phyloP scores from a whole-genome alignment of 2,329 filamentous ascomycete species.

The Aspergillus sp. region DNA sequence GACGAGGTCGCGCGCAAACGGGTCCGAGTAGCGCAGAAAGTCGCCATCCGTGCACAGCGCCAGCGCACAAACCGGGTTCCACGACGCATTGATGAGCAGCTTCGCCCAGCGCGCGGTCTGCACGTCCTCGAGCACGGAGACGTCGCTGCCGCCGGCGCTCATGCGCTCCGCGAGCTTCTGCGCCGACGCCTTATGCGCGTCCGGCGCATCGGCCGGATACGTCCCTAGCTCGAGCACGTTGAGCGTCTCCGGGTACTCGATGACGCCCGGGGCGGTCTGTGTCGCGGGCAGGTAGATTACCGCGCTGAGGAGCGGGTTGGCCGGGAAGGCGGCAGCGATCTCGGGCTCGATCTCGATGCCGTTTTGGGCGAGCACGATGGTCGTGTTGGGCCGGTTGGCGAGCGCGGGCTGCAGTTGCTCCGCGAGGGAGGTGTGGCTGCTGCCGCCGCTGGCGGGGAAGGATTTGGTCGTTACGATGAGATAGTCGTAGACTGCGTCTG shows the following conservation, averaged over 20 bases:
- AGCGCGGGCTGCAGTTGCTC: conserved; percentile 41
- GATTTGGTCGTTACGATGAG: conserved; percentile 49
- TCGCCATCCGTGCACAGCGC: conserved; percentile 53
- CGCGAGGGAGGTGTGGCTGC: conserved; percentile 26
- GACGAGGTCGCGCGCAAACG: conserved; percentile 33
- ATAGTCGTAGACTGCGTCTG: conserved; percentile 41
- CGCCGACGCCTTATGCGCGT: conserved; percentile 28
- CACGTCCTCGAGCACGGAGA: conserved; percentile 52
- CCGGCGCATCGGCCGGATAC: conserved; percentile 39
- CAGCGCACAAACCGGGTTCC: conserved; percentile 60
- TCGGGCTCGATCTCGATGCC: conserved; percentile 60
- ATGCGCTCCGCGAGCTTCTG: conserved; percentile 43
- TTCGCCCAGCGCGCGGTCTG: conserved; percentile 60
- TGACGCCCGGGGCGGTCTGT: conserved; percentile 48
- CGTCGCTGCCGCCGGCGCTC: conserved; percentile 43
- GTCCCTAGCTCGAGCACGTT: conserved; percentile 52
- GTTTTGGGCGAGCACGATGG: conserved; percentile 61
- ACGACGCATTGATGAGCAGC: conserved; percentile 59
- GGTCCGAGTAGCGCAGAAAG: conserved; percentile 43
- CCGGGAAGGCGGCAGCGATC: conserved; percentile 49
- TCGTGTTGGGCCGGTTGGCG: conserved; percentile 37
- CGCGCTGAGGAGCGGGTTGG: conserved; percentile 53
- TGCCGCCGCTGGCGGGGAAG: conserved; percentile 32
- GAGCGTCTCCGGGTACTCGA: conserved; percentile 43
- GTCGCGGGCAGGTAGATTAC: conserved; percentile 55